Evolutionary conservation across 805 yeast genomes (phyloP).

Genomic region (Hemisphaericaspora nanyangensis): DNA sequence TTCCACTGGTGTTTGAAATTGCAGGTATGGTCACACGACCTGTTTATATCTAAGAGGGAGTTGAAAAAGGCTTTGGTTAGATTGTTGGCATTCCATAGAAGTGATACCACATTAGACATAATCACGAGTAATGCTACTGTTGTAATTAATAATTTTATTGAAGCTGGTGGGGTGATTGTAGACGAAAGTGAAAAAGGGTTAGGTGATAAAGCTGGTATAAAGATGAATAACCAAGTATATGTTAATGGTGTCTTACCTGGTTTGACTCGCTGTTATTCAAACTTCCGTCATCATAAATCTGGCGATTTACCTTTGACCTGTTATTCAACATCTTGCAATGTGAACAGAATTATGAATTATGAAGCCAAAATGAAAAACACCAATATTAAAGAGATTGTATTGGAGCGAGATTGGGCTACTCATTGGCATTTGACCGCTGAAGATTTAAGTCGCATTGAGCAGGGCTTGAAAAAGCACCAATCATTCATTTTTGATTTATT

Average conservation of each 20-base stretch:
- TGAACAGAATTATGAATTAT: slow-evolving; percentile 29
- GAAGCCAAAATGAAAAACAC: slow-evolving; percentile 20
- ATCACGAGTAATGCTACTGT: slow-evolving; percentile 50
- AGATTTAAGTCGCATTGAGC: slow-evolving; percentile 49
- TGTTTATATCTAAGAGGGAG: slow-evolving; percentile 46
- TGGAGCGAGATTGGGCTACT: slow-evolving; percentile 57
- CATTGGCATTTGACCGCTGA: slow-evolving; percentile 61
- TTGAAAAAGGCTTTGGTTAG: slow-evolving; percentile 50
- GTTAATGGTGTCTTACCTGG: slow-evolving; percentile 43
- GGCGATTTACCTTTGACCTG: slow-evolving; percentile 22
- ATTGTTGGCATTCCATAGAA: slow-evolving; percentile 47
- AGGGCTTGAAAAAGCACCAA: slow-evolving; percentile 58
- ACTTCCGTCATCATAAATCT: slow-evolving; percentile 13
- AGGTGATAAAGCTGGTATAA: slow-evolving; percentile 13
- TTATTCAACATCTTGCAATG: slow-evolving; percentile 33
- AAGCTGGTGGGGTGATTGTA: slow-evolving; percentile 34
- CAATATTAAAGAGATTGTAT: slow-evolving; percentile 22
- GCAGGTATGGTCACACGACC: slow-evolving; percentile 51
- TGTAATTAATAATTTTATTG: slow-evolving; percentile 40
- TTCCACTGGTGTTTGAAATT: slow-evolving; percentile 54
- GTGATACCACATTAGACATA: slow-evolving; percentile 47
- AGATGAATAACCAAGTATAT: slow-evolving; percentile 14
- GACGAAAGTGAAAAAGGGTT: slow-evolving; percentile 7
- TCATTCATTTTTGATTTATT: slow-evolving; percentile 74
- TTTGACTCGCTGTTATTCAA: slow-evolving; percentile 46